phyloP scores from a whole-genome alignment of 73 alveolate species.

The Paraurostyla sp. region DNA sequence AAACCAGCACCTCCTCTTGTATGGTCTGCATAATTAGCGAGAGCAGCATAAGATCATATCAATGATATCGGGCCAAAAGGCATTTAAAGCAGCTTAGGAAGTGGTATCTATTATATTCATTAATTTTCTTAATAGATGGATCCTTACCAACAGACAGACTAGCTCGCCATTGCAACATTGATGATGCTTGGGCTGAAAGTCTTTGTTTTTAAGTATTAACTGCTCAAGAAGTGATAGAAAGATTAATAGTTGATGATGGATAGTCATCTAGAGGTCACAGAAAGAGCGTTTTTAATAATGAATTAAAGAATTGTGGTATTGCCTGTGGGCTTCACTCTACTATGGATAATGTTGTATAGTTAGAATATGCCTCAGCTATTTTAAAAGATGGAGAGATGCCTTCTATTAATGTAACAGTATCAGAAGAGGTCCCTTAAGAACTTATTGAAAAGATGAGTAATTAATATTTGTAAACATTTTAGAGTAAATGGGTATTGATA shows the following conservation, averaged over 20 bases:
- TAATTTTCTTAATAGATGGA: constrained; percentile 72
- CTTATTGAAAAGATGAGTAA: constrained; percentile 42
- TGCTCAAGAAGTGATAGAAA: constrained; percentile 86
- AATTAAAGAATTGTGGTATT: constrained; percentile 76
- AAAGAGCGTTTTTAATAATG: constrained; percentile 80
- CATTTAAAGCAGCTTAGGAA: constrained; percentile 81
- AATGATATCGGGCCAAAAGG: constrained; percentile 94
- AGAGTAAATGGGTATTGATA: constrained; percentile 58
- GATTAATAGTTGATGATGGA: constrained; percentile 90
- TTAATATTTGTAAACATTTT: too few species aligned
- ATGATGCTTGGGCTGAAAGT: constrained; percentile 89
- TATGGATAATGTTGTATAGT: constrained; percentile 64
- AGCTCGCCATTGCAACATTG: constrained; percentile 88
- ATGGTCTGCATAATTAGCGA: constrained; percentile 80
- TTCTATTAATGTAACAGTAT: constrained; percentile 29
- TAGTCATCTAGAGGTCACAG: constrained; percentile 88
- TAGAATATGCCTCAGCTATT: constrained; percentile 80
- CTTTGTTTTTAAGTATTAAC: constrained; percentile 83
- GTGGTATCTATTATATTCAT: neutral
- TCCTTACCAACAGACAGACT: constrained; percentile 86
- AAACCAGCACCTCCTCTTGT: constrained; percentile 76
- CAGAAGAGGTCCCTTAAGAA: constrained; percentile 69
- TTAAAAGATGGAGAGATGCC: constrained; percentile 75
- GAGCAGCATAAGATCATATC: constrained; percentile 92
- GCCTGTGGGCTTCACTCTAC: constrained; percentile 81